Evolutionary conservation across 2,329 filamentous ascomycete species (phyloP).

Genomic region (Ciborinia camelliae): DNA sequence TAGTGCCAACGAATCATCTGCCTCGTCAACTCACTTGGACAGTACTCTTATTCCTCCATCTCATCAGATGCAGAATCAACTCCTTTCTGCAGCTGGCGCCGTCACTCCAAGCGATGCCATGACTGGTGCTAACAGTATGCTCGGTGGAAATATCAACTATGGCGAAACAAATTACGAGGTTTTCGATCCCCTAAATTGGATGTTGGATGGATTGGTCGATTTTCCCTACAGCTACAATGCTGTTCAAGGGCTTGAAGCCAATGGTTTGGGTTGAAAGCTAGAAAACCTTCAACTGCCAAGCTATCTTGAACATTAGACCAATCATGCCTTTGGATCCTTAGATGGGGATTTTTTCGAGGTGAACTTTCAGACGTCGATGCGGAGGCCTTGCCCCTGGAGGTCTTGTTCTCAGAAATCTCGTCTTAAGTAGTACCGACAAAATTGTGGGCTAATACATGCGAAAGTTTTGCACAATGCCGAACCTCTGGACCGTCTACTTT

Average conservation of each 20-base stretch:
- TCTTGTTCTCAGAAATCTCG: background rate
- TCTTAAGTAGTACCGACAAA: background rate
- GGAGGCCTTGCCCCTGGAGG: background rate
- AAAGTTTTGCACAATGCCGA: background rate
- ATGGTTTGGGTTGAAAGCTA: constrained; percentile 28
- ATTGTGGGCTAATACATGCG: background rate
- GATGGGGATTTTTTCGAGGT: too few relatives aligned
- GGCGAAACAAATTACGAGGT: constrained; percentile 75
- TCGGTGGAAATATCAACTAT: constrained; percentile 46
- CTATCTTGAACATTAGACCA: background rate
- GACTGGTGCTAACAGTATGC: constrained; percentile 26
- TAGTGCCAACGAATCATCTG: constrained; percentile 69
- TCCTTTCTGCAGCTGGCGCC: constrained; percentile 27
- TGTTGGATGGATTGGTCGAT: constrained; percentile 80
- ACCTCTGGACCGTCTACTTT: background rate
- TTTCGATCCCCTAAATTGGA: constrained; percentile 91
- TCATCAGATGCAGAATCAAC: constrained; percentile 32
- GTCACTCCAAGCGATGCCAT: constrained; percentile 32
- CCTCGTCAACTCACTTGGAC: constrained; percentile 63
- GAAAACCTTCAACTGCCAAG: background rate
- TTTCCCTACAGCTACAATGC: constrained; percentile 69
- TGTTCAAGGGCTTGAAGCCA: constrained; percentile 45
- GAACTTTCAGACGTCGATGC: too few relatives aligned
- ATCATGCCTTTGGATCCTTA: background rate
- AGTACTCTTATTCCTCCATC: constrained; percentile 51